phyloP scores from a whole-genome alignment of 2,329 filamentous ascomycete species.

The Nigrospora oryzae region DNA sequence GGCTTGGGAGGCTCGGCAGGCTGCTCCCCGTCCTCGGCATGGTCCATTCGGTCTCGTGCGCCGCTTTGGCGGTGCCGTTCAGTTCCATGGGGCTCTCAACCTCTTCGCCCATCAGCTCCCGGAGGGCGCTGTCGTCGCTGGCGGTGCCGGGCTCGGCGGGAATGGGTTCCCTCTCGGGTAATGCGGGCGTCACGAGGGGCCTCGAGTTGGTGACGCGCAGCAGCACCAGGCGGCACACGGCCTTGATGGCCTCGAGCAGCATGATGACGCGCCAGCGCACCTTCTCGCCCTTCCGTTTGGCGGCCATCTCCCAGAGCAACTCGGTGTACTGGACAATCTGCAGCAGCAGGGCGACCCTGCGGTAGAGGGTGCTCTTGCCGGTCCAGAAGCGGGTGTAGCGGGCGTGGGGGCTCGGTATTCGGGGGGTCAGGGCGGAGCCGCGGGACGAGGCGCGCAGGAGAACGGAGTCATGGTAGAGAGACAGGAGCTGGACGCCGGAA shows the following conservation, averaged over 20 bases:
- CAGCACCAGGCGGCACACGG: constrained; percentile 71
- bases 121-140: constrained; percentile 34
- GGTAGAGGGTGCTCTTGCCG: constrained; percentile 60
- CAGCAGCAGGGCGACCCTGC: constrained; percentile 70
- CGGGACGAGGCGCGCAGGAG: constrained; percentile 59
- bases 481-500: constrained; percentile 80
- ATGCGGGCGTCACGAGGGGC: constrained; percentile 71
- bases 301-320: constrained; percentile 94
- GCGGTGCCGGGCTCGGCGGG: constrained; percentile 48
- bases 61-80: constrained; percentile 39
- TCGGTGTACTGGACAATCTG: constrained; percentile 94
- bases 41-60: constrained; percentile 58
- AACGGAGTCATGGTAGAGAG: constrained; percentile 85
- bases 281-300: constrained; percentile 75
- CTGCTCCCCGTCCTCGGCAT: constrained; percentile 93
- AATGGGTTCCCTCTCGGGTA: constrained; percentile 79
- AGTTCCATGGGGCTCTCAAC: constrained; percentile 28
- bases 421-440: constrained; percentile 46
- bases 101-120: constrained; percentile 26
- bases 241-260: constrained; percentile 77
- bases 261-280: constrained; percentile 82
- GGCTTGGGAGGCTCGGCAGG: constrained; percentile 73
- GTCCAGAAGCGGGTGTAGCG: constrained; percentile 63
- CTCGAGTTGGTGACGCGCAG: constrained; percentile 76
- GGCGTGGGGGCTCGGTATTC: constrained; percentile 47